phyloP scores from a whole-genome alignment of 2,329 filamentous ascomycete genomes.

The Cladophialophora psammophila region DNA sequence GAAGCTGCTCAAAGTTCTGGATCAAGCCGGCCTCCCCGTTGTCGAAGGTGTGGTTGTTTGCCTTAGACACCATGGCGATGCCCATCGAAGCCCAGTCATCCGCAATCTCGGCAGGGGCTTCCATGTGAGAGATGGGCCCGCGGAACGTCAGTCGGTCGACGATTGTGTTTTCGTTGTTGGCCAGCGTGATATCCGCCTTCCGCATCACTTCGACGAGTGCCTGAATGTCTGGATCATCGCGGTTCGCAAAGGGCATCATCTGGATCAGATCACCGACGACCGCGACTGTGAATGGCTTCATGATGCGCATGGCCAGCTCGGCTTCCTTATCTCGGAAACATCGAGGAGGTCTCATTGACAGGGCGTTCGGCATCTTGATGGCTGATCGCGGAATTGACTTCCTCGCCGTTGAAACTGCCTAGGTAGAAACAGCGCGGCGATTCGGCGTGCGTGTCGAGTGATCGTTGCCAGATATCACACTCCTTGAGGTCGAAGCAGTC shows the following conservation, averaged over 20 bases:
- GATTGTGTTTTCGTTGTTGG: conserved; percentile 14
- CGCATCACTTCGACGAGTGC: conserved; percentile 1
- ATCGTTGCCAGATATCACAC: not conserved
- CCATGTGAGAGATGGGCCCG: conserved; percentile 13
- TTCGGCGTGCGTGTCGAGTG: not conserved
- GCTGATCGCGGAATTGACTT: not conserved
- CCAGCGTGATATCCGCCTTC: conserved; percentile 8
- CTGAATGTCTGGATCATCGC: conserved; percentile 12
- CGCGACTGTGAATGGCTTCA: conserved; percentile 3
- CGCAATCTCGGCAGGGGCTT: conserved; percentile 2
- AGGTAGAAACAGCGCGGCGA: not conserved
- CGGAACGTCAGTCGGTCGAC: conserved; percentile 14
- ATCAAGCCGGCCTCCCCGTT: conserved; percentile 7
- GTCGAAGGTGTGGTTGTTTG: conserved; percentile 17
- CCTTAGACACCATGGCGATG: conserved; percentile 16
- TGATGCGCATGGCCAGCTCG: conserved; percentile 11
- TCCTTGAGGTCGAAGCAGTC: not conserved
- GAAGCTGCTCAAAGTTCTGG: conserved; percentile 10
- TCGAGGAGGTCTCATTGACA: conserved; percentile 5
- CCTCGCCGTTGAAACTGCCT: not conserved
- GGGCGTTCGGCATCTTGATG: conserved; percentile 7
- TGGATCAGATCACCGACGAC: conserved; percentile 14
- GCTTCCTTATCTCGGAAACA: conserved; percentile 7
- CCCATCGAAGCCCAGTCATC: conserved; percentile 14
- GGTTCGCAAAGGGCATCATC: conserved; percentile 3